Base-by-base conservation (phyloP, 2,329 filamentous ascomycete species). In the Fusarium sororula region DNA sequence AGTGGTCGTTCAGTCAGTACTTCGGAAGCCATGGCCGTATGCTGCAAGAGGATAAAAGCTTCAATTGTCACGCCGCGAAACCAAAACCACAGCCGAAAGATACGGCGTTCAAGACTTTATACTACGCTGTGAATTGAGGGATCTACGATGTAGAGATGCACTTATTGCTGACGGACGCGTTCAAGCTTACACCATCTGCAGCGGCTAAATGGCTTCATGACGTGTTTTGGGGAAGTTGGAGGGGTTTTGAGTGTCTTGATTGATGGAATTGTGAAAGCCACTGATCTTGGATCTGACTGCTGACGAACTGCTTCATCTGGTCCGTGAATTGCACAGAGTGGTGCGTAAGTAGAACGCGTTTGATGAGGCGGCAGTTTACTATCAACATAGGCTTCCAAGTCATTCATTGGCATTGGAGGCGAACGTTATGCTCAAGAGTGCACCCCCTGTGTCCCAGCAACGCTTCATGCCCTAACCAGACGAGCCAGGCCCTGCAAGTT, bases 1-100 rank as follows among this genome's bases (percentile, higher is more conserved):
- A 55, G 6, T 1, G 42, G 35, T 10, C 13, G 48, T 17, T 70
- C 30, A 5, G 55, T 41, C 8, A 62, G 0, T 5, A 51, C 48
- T 37, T 50, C 59, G 9, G 73, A 67, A 26, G 50, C 39, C 73
- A 76, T 75, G 26, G 1, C 41, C 32, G 8, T 6, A 7, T 6
- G 10, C 28, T 14, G 3, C 4, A 20, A 11, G 24, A 5, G 7
- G 4, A 14, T 24, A 1, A 10, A 3, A 2, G 4, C 5, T 12
- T 37, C 17, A 30, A n/a, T 14, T 20, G 3, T 13, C 10, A 14
- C 1, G 8, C 9, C 12, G 6, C 6, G 5, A 2, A 6, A 24
- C 17, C 1, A 5, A 12, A 32, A 9, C 18, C 5, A 5, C 1
- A 6, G 2, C 2, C 9, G 2, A 7, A 14, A 17, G 2, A 12